Evolutionary conservation across 2,329 filamentous ascomycete genomes (phyloP).

Genomic region (Ophiosphaerella herpotricha): DNA sequence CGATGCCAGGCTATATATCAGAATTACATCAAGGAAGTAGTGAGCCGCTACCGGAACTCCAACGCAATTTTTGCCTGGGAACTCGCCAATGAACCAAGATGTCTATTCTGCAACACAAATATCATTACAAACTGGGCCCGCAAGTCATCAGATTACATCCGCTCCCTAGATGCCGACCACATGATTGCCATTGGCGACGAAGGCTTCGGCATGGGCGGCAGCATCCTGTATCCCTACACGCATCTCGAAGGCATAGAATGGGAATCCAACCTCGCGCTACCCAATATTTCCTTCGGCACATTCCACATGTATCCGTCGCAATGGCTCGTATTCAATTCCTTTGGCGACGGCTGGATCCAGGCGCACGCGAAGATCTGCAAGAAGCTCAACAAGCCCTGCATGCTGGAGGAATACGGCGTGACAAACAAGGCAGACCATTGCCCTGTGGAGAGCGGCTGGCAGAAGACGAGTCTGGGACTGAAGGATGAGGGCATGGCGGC

Average conservation of each 20-base stretch:
- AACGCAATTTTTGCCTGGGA: slow-evolving; percentile 70
- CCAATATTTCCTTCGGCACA: slow-evolving; percentile 61
- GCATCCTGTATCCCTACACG: slow-evolving; percentile 58
- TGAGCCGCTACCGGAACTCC: slow-evolving; percentile 63
- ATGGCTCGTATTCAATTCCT: slow-evolving; percentile 42
- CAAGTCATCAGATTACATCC: slow-evolving; percentile 64
- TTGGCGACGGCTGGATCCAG: slow-evolving; percentile 55
- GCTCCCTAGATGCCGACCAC: slow-evolving; percentile 63
- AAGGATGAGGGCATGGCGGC: slow-evolving; percentile 35
- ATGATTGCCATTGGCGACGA: slow-evolving; percentile 69
- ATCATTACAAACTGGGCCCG: slow-evolving; percentile 66
- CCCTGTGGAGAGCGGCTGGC: slow-evolving; percentile 35
- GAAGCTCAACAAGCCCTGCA: slow-evolving; percentile 46
- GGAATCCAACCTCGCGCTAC: slow-evolving; percentile 56
- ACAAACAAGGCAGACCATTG: slow-evolving; percentile 27
- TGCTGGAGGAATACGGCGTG: slow-evolving; percentile 49
- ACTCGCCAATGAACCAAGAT: slow-evolving; percentile 69
- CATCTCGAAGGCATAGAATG: slow-evolving; percentile 59
- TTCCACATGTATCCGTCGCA: slow-evolving; percentile 58
- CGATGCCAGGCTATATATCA: slow-evolving; percentile 59
- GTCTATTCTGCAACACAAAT: slow-evolving; percentile 61
- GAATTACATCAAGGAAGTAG: slow-evolving; percentile 63
- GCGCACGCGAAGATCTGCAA: slow-evolving; percentile 50
- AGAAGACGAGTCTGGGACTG: slow-evolving; percentile 30
- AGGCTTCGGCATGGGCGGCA: slow-evolving; percentile 56